Percentiles rank a stretch among this genome's conserved stretches.
Conservation (phyloP, 2,329 filamentous ascomycete genomes). For the Hortaea werneckii region DNA sequence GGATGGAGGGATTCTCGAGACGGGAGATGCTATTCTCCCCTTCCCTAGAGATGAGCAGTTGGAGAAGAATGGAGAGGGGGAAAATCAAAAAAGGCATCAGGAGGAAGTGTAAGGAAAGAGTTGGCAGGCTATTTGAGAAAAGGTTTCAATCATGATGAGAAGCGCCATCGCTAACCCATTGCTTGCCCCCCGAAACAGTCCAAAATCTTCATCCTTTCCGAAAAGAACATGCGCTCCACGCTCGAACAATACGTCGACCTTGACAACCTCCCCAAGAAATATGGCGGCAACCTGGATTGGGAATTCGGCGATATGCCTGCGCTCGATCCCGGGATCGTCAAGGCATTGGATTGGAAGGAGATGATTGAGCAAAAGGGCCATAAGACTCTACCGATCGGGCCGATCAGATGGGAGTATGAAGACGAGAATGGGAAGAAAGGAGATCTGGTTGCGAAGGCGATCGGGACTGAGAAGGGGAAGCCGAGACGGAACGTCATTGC, state of each 20-base stretch:
- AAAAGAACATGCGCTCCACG: slow-evolving; percentile 63
- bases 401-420: slow-evolving; percentile 36
- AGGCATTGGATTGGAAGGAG: slow-evolving; percentile 32
- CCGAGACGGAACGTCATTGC: slow-evolving; percentile 31
- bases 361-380: slow-evolving; percentile 17
- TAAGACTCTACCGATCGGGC: slow-evolving; percentile 37
- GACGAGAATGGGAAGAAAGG: slow-evolving; percentile 31
- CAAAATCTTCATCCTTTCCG: slow-evolving; percentile 84
- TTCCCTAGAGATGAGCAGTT: too few relatives aligned
- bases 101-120: too few relatives aligned
- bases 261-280: slow-evolving; percentile 76
- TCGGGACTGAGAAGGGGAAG: slow-evolving; percentile 34
- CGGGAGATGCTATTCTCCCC: too few relatives aligned
- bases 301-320: slow-evolving; percentile 64
- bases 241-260: slow-evolving; percentile 73
- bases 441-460: slow-evolving; percentile 35
- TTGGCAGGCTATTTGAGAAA: too few relatives aligned
- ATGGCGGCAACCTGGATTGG: slow-evolving; percentile 80
- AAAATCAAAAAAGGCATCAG: too few relatives aligned
- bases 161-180: too few relatives aligned
- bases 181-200: slow-evolving; percentile 33
- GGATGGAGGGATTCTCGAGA: too few relatives aligned
- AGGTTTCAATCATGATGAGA: too few relatives aligned
- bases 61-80: too few relatives aligned
- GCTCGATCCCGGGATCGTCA: slow-evolving; percentile 49